phyloP scores from a whole-genome alignment of 805 yeast genomes.

The Candida nitratophila region DNA sequence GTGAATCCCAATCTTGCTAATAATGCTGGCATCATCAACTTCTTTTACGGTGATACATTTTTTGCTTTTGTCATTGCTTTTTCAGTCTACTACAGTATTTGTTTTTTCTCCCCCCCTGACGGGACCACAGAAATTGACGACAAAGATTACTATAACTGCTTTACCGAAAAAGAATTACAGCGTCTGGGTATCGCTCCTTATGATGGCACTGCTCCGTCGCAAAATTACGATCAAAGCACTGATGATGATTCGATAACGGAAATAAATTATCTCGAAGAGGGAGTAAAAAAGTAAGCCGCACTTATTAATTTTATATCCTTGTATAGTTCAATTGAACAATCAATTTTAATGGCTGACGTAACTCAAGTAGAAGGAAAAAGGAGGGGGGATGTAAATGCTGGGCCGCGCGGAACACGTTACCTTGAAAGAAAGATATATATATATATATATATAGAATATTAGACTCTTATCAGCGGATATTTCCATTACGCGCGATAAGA shows the following conservation, averaged over 20 bases:
- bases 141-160: constrained; percentile 24
- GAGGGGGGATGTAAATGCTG: too few species aligned
- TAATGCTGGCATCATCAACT: constrained; percentile 32
- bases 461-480: too few species aligned
- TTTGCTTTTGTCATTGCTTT: constrained; percentile 35
- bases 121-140: constrained; percentile 26
- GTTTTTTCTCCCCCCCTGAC: constrained; percentile 27
- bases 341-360: too few species aligned
- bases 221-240: neutral
- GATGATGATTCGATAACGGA: neutral
- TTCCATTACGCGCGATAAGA: too few species aligned
- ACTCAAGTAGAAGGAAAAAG: too few species aligned
- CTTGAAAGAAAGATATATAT: too few species aligned
- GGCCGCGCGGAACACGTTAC: too few species aligned
- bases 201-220: neutral
- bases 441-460: too few species aligned
- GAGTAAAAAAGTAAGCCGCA: neutral
- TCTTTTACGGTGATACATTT: constrained; percentile 36
- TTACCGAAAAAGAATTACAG: constrained; percentile 24
- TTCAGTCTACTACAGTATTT: constrained; percentile 26
- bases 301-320: too few species aligned
- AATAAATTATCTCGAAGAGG: neutral
- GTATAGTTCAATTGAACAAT: too few species aligned
- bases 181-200: constrained; percentile 21
- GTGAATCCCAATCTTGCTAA: constrained; percentile 8